These are phyloP conservation scores for Lactarius deliciosus DNA, from an alignment of 768 basidiomycete species.

Conservation along the genomic window DNA sequence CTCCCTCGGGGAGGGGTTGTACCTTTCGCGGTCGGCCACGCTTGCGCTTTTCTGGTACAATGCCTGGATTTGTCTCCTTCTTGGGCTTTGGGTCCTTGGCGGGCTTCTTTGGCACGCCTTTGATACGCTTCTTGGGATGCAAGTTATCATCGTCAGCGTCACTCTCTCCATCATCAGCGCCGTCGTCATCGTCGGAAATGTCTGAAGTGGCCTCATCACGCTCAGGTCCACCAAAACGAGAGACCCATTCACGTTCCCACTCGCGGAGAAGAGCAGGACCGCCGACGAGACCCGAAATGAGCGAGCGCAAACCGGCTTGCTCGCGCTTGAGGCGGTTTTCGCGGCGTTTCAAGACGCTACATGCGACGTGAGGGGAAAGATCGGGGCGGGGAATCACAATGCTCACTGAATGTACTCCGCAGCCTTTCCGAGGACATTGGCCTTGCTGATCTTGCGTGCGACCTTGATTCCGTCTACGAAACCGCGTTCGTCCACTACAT, in stretches of 20 bases:
- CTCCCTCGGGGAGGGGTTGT: constrained; percentile 43
- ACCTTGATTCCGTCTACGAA: constrained; percentile 92
- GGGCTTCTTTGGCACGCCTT: constrained; percentile 40
- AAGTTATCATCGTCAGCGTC: constrained; percentile 42
- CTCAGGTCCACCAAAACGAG: constrained; percentile 73
- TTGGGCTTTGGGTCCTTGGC: constrained; percentile 45
- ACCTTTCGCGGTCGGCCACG: constrained; percentile 80
- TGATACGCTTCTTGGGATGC: constrained; percentile 64
- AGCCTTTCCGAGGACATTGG: constrained; percentile 85
- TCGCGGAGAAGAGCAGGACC: constrained; percentile 67
- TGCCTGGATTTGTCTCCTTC: constrained; percentile 33
- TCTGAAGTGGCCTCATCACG: constrained; percentile 54
- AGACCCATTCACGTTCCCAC: constrained; percentile 76
- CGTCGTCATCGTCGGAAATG: constrained; percentile 45
- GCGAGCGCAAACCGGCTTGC: constrained; percentile 68
- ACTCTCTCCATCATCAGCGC: constrained; percentile 52
- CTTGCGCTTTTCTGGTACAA: constrained; percentile 74
- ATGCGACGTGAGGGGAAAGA: not conserved
- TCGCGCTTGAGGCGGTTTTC: constrained; percentile 71
- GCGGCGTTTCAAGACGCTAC: constrained; percentile 74
- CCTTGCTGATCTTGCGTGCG: constrained; percentile 88
- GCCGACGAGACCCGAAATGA: constrained; percentile 70
- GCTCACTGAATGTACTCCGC: constrained; percentile 80
- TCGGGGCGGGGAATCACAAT: not conserved
- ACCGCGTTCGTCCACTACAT: constrained; percentile 77